Evolutionary conservation across 371 early-diverging fungal genomes (phyloP), one percentile per base, ranked within the genome.

Genomic region (Capillidium rhysosporum): DNA sequence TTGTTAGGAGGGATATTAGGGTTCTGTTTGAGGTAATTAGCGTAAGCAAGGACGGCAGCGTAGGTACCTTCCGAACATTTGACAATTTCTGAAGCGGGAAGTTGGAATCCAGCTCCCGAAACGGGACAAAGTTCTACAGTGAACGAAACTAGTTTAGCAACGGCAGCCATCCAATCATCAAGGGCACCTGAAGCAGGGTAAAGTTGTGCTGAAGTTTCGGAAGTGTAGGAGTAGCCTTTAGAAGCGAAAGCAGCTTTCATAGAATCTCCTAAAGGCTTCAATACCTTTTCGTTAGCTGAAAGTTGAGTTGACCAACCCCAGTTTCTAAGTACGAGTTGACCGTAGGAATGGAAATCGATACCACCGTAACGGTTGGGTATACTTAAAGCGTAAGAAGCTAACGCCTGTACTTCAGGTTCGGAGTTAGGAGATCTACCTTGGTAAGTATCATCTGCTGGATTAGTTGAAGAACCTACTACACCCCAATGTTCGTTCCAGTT

Each of bases 401-500:
- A 46, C 0, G 72, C 76, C 47, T 71, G 57, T 14, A 69, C 68
- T 41, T 77, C 78, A n/a, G 70, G 74, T 40, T 75, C 76, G 31
- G 71, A 70, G 5, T 59, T 70, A 1, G 72, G 68, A 20, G 55
- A 54, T 1, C 71, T 67, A 1, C 80, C 80, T 44, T 59, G 69
- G 62, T 76, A 79, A 25, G 66, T 67, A 41, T 77, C 75, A 16
- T 65, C 57, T 57, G 62, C 64, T 7, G 79, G 74, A 56, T 56
- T 46, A 16, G 28, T 46, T 46, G 71, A 71, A 20, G 69, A 63
- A 1, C 79, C 77, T 14, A 69, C 71, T 38, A 65, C 58, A 20
- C 65, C 73, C 73, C 76, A 75, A 56, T 73, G 71, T 24, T 65
- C 69, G 39, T 66, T 65, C 66, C 68, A 76, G 67, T 78, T 72